Percentiles rank a stretch among this genome's conserved stretches.
Conservation (phyloP, 2,329 filamentous ascomycete genomes). For the Ascochyta pisi region DNA sequence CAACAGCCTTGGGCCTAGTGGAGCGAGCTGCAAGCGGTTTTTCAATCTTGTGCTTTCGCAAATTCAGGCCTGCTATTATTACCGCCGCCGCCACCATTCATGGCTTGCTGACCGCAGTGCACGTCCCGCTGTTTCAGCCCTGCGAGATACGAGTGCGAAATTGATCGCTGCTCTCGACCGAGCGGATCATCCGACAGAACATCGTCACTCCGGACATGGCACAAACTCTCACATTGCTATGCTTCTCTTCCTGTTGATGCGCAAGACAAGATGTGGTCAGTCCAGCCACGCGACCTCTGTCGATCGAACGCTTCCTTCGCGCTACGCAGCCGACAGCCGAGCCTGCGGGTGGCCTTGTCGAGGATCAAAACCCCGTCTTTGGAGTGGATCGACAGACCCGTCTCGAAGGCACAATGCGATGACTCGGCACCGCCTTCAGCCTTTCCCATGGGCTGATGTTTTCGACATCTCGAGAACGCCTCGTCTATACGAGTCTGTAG, state of each 20-base stretch:
- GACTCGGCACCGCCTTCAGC: too few species aligned
- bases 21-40: too few species aligned
- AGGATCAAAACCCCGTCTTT: too few species aligned
- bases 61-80: constrained; percentile 6
- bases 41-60: neutral
- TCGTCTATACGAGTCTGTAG: too few species aligned
- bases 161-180: neutral
- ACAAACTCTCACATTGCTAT: neutral
- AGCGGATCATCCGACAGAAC: constrained; percentile 1
- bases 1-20: neutral
- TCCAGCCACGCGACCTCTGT: constrained; percentile 2
- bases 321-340: neutral
- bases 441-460: too few species aligned
- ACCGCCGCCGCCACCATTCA: neutral
- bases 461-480: too few species aligned
- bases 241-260: neutral
- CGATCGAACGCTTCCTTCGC: constrained; percentile 1
- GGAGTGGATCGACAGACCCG: too few species aligned
- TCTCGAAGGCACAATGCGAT: too few species aligned
- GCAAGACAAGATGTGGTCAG: constrained; percentile 1
- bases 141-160: constrained; percentile 1
- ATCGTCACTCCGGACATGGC: neutral
- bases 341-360: too few species aligned
- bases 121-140: constrained; percentile 6
- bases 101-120: neutral